phyloP scores from a whole-genome alignment of 179 eudicot species.

The Beta lomatogona region DNA sequence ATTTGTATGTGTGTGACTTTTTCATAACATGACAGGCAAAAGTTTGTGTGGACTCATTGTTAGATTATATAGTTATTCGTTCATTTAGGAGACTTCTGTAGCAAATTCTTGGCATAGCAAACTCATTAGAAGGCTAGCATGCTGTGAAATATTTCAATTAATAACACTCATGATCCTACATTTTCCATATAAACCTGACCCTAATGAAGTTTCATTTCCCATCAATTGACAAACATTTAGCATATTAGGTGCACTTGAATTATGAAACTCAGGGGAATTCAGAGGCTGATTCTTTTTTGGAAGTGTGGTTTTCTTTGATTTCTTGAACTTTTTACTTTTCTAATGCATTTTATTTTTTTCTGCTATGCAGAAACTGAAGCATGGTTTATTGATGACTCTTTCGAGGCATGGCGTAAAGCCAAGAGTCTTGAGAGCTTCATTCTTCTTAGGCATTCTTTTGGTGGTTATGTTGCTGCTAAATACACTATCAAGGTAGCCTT shows the following conservation, averaged over 20 bases:
- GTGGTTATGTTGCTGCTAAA: conserved; percentile 90
- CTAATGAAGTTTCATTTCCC: neutral
- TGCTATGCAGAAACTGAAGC: no score
- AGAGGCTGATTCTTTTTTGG: neutral
- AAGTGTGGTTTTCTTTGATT: neutral
- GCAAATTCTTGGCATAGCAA: neutral
- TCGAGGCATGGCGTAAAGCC: conserved; percentile 96
- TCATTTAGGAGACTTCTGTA: neutral
- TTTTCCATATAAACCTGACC: neutral
- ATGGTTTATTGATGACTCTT: no score
- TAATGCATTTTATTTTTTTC: no score
- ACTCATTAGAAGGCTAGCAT: neutral
- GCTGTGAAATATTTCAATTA: neutral
- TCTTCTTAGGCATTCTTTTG: conserved; percentile 95
- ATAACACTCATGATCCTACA: neutral
- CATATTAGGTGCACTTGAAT: neutral
- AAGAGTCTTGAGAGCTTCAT: conserved; percentile 72
- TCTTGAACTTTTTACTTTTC: no score
- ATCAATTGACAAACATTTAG: neutral
- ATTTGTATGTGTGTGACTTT: neutral
- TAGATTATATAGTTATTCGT: neutral
- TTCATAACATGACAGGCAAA: neutral
- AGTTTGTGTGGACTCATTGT: neutral
- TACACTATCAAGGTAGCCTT: conserved; percentile 70
- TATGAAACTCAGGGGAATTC: neutral